These are phyloP conservation scores for Nitzschia sp. DNA, from an alignment of 108 stramenopile genomes.

Conservation along the genomic window DNA sequence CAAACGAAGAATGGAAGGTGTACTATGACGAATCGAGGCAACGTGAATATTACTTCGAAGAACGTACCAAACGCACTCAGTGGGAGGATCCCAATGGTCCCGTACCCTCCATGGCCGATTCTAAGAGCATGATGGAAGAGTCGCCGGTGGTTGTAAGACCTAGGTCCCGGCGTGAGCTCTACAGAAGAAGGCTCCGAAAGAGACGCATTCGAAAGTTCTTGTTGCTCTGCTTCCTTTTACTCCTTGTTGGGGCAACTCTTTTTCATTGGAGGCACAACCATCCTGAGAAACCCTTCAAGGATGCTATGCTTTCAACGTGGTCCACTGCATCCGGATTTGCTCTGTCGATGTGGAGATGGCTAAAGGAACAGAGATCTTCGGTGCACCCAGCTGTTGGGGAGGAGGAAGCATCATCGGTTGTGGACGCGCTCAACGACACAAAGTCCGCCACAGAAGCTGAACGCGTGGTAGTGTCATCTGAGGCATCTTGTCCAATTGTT, in stretches of 20 bases:
- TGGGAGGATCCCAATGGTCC: conserved; percentile 34
- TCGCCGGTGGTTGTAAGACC: conserved; percentile 5
- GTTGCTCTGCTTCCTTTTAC: conserved; percentile 8
- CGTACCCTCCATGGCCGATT: background rate
- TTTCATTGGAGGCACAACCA: conserved; percentile 30
- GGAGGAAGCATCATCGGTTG: background rate
- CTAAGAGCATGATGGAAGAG: conserved; percentile 3
- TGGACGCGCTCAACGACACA: background rate
- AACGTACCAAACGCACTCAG: conserved; percentile 33
- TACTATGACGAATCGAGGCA: conserved; percentile 42
- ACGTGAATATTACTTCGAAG: conserved; percentile 51
- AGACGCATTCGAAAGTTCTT: conserved; percentile 26
- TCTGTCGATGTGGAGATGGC: background rate
- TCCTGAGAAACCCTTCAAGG: conserved; percentile 14
- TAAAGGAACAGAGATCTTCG: background rate
- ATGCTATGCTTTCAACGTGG: conserved; percentile 19
- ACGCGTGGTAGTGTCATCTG: no score
- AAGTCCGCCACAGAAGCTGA: no score
- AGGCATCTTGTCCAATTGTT: no score
- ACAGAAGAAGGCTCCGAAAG: conserved; percentile 25
- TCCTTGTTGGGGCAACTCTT: conserved; percentile 1
- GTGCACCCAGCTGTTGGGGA: background rate
- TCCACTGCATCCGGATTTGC: background rate
- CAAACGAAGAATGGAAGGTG: conserved; percentile 53
- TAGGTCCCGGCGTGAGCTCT: conserved; percentile 28